A percentile compares a stretch with the other conserved stretches of the same genome.
Conservation (phyloP, 805 yeast species). For the Debaryomyces maramus region DNA sequence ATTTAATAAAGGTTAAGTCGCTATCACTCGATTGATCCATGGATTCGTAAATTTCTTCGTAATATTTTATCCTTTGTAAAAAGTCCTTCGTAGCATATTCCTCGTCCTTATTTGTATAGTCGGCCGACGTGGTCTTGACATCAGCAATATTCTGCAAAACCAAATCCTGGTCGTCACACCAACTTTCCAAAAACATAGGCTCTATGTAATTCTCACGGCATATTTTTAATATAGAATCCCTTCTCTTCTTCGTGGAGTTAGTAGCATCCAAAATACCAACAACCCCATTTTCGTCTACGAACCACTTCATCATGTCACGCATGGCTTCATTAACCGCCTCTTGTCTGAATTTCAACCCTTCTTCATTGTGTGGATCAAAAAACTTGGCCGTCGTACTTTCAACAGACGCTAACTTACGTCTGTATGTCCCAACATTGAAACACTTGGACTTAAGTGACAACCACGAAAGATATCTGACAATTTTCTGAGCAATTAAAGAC, state of each 20-base stretch:
- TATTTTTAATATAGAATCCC: slow-evolving; percentile 61
- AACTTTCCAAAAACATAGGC: slow-evolving; percentile 90
- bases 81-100: slow-evolving; percentile 75
- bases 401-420: slow-evolving; percentile 56
- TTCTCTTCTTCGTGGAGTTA: slow-evolving; percentile 73
- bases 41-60: slow-evolving; percentile 76
- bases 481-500: slow-evolving; percentile 90
- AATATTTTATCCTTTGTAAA: slow-evolving; percentile 67
- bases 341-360: slow-evolving; percentile 61
- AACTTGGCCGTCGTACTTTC: slow-evolving; percentile 74
- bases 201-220: slow-evolving; percentile 69
- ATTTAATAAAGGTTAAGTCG: slow-evolving; percentile 78
- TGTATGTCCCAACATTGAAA: slow-evolving; percentile 85
- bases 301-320: slow-evolving; percentile 84
- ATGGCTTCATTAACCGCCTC: slow-evolving; percentile 74
- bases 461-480: slow-evolving; percentile 92
- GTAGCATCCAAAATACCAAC: slow-evolving; percentile 96
- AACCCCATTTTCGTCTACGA: slow-evolving; percentile 71
- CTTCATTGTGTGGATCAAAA: slow-evolving; percentile 65
- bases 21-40: slow-evolving; percentile 58
- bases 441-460: slow-evolving; percentile 81
- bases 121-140: slow-evolving; percentile 85
- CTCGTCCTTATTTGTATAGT: slow-evolving; percentile 66
- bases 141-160: slow-evolving; percentile 79
- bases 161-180: slow-evolving; percentile 80